Percentiles rank a stretch among this genome's conserved stretches.
Conservation (phyloP, 169 alveolate species). For the Plasmodium cynomolgi region DNA sequence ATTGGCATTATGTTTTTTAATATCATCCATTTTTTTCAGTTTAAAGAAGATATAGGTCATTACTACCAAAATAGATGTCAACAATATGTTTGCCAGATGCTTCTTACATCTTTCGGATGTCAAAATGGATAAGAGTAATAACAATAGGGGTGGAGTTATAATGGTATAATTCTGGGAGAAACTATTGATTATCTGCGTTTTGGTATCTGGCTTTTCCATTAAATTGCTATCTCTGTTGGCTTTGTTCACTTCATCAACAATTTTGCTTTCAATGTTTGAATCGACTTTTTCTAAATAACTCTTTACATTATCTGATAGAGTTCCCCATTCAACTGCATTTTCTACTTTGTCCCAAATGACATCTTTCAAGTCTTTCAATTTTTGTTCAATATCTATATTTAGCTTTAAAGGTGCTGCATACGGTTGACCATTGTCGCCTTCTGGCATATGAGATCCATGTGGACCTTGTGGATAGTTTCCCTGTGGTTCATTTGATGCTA, state of each 20-base stretch:
- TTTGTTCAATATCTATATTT: conserved; percentile 12
- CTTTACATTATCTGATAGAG: conserved; percentile 10
- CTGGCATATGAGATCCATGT: neutral
- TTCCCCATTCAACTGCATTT: conserved; percentile 26
- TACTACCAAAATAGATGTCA: conserved; percentile 9
- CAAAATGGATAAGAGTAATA: neutral
- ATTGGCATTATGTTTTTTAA: neutral
- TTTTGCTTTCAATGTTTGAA: conserved; percentile 7
- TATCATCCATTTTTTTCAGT: conserved; percentile 28
- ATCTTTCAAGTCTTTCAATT: conserved; percentile 28
- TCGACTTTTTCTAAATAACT: conserved; percentile 6
- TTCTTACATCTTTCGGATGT: conserved; percentile 16
- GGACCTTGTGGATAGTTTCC: neutral
- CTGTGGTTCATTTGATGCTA: neutral
- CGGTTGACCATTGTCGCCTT: neutral
- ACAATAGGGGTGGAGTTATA: conserved; percentile 22
- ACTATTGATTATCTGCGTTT: neutral
- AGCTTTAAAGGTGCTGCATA: neutral
- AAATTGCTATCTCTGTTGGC: neutral
- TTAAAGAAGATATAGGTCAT: conserved; percentile 16
- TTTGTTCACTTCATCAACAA: neutral
- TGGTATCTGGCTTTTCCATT: neutral
- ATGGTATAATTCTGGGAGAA: conserved; percentile 7
- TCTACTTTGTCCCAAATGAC: conserved; percentile 12
- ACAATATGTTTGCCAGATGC: conserved; percentile 5